These are phyloP conservation scores for Lepiota venenata DNA, from an alignment of 768 basidiomycete species.

Conservation along the genomic window DNA sequence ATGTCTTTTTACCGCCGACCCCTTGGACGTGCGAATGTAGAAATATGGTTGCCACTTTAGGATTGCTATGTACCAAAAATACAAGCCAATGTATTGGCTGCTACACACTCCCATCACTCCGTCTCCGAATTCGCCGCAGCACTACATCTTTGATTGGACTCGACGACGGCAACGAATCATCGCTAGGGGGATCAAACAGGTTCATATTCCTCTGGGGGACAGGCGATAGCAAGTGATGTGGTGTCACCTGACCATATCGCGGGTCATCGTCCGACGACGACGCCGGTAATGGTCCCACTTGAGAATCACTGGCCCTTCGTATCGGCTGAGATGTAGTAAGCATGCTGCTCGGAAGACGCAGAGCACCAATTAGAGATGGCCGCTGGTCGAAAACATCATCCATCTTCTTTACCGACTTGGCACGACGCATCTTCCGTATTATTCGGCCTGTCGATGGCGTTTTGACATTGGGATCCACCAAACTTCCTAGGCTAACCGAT, in stretches of 20 bases:
- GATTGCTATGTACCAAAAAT: not conserved
- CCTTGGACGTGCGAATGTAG: too few relatives aligned
- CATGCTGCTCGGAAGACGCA: not conserved
- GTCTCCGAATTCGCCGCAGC: conserved; percentile 15
- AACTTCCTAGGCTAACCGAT: not conserved
- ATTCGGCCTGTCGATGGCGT: conserved; percentile 7
- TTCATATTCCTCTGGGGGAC: conserved; percentile 23
- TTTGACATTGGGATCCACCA: not conserved
- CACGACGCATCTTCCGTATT: conserved; percentile 5
- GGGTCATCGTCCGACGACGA: conserved; percentile 67
- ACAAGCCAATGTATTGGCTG: not conserved
- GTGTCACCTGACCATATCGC: conserved; percentile 62
- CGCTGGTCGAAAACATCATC: not conserved
- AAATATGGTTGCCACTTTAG: too few relatives aligned
- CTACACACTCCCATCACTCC: conserved; percentile 11
- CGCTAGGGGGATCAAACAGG: conserved; percentile 16
- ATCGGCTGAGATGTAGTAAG: not conserved
- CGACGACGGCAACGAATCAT: conserved; percentile 22
- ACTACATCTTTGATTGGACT: conserved; percentile 24
- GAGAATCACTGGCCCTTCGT: conserved; percentile 11
- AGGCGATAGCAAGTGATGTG: conserved; percentile 66
- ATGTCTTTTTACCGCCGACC: too few relatives aligned
- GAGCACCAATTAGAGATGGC: conserved; percentile 1
- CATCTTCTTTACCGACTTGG: conserved; percentile 2
- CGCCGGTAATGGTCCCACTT: not conserved